Evolutionary conservation across 768 basidiomycete species (phyloP).

Genomic region (Hysterangium stoloniferum): DNA sequence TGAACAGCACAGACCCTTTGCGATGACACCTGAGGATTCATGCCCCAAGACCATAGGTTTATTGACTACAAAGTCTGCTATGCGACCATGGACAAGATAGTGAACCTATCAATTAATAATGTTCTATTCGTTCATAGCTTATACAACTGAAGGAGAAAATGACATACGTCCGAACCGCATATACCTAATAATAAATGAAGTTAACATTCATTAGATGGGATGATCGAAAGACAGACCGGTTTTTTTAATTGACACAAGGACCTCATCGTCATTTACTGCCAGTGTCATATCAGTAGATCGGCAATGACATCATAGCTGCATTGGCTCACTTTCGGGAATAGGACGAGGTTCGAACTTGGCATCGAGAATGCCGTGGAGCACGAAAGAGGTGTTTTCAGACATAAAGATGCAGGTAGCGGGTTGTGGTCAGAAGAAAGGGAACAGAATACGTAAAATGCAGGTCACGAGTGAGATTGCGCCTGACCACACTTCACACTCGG

Average conservation of each 20-base stretch:
- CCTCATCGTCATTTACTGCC: slow-evolving; percentile 63
- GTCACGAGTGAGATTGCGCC: too few relatives aligned
- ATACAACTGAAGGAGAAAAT: slow-evolving; percentile 13
- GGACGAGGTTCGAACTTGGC: slow-evolving; percentile 66
- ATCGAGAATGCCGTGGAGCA: slow-evolving; percentile 60
- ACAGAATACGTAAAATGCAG: too few relatives aligned
- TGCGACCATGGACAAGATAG: slow-evolving; percentile 70
- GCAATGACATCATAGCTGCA: slow-evolving; percentile 1
- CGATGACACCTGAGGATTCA: slow-evolving; percentile 78
- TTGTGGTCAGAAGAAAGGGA: too few relatives aligned
- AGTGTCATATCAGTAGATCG: slow-evolving; percentile 9
- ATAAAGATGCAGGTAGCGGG: too few relatives aligned
- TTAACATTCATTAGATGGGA: slow-evolving; percentile 4
- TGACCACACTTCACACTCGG: too few relatives aligned
- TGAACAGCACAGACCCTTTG: slow-evolving; percentile 41
- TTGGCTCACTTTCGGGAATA: slow-evolving; percentile 57
- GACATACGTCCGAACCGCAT: slow-evolving; percentile 77
- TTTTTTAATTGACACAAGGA: slow-evolving; percentile 86
- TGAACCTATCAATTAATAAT: slow-evolving; percentile 46
- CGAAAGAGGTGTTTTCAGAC: slow-evolving; percentile 74
- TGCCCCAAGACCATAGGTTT: slow-evolving; percentile 91
- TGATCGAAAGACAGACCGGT: slow-evolving; percentile 49
- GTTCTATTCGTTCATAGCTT: slow-evolving; percentile 9
- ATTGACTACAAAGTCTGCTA: slow-evolving; percentile 72
- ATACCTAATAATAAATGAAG: slow-evolving; percentile 46